Evolutionary conservation across 495 filamentous ascomycete species (phyloP), one percentile per base, ranked within the genome.

Genomic region (Schizothecium vesticola): DNA sequence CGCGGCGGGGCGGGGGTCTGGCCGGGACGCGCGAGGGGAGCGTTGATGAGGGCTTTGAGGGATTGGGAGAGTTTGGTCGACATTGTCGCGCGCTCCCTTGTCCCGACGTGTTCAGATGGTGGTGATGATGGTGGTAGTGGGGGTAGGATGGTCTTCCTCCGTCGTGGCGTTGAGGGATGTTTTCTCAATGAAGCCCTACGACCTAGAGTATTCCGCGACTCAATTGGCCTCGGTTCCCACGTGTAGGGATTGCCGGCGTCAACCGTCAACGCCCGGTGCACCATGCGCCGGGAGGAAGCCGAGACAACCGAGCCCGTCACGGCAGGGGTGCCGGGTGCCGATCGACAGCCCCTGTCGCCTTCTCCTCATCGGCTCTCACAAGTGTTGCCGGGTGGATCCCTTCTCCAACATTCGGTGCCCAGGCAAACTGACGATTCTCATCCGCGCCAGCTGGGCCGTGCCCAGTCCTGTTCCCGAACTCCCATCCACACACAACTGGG

Each of bases 11-110:
- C 90, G 1, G 88, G 87, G 7, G 88, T 81, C 12, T 87, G 89
- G 74, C 86, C 84, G 0, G 91, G 88, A 3, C 85, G 83, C n/a
- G 91, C 87, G 61, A 85, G 82, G 12, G 88, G 81, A 25, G 88
- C 80, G 75, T 88, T 89, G 77, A 94, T 91, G 67, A 93, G 85
- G 43, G 86, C 84, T 76, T 93, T 93, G 63, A 94, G 81, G 63
- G 83, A 75, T 0, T 82, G 78, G 10, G 89, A 90, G 16, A 93
- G 81, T 71, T 88, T 91, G 9, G 90, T 89, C 89, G 92, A 92
- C 63, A 55, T 67, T 0, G 36, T 13, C 12, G 43, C 43, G 5
- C 2, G 43, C 6, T n/a, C 43, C 19, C 19, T 33, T 19, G 43
- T 51, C 43, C 43, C 16, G 43, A 12, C 6, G 19, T n/a, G 43